Percentiles rank a stretch among this genome's conserved stretches.
Conservation (phyloP, 345 rosid species). For the Hibiscus syriacus region DNA sequence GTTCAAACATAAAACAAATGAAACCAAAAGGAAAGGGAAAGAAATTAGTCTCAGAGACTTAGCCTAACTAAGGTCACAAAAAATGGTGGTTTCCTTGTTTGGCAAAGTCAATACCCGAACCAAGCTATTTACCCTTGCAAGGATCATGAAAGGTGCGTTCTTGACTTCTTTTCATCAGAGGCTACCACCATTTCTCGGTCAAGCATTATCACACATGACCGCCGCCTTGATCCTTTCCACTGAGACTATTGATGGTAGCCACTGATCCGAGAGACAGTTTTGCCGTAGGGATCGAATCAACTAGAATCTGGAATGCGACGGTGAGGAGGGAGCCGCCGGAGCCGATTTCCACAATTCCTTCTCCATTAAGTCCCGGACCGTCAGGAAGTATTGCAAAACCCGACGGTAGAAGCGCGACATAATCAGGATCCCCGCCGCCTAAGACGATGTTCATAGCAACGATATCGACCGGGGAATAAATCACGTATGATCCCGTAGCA, state of each 20-base stretch:
- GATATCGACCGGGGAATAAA: background rate
- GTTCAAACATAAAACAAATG: background rate
- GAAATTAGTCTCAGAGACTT: background rate
- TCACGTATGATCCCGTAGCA: background rate
- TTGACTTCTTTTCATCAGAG: constrained; percentile 46
- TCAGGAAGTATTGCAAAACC: background rate
- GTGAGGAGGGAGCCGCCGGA: constrained; percentile 76
- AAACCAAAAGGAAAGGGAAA: background rate
- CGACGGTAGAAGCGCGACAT: background rate
- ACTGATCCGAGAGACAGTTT: constrained; percentile 90
- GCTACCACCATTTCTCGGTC: constrained; percentile 3
- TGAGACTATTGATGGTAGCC: constrained; percentile 80
- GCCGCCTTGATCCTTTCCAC: constrained; percentile 81
- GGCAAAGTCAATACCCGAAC: constrained; percentile 82
- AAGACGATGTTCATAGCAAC: background rate
- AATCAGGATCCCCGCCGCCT: background rate
- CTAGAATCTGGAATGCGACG: constrained; percentile 86
- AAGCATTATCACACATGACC: constrained; percentile 28
- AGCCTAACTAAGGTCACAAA: constrained; percentile 7
- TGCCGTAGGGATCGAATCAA: constrained; percentile 84
- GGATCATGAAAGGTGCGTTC: constrained; percentile 68
- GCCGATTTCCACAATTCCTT: constrained; percentile 37
- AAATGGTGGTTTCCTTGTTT: constrained; percentile 2
- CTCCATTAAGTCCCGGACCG: background rate
- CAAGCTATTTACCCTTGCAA: constrained; percentile 29